phyloP scores from a whole-genome alignment of 257 asterid genomes.

The Nicotiana knightiana region DNA sequence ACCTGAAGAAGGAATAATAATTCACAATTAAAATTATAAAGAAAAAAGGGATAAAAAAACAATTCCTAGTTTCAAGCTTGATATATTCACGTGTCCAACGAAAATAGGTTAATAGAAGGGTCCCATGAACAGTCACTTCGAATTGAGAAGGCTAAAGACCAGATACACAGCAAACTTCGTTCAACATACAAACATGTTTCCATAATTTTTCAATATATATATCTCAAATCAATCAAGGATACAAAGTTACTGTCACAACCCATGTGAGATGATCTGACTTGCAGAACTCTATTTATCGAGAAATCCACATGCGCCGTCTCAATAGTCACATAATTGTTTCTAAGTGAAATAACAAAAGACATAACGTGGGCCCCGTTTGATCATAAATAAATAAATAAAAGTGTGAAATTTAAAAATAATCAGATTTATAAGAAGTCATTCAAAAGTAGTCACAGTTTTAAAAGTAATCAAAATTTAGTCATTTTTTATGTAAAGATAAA shows the following conservation, averaged over 20 bases:
- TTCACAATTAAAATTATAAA: not conserved
- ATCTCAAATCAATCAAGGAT: not conserved
- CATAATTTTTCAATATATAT: not conserved
- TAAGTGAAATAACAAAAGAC: not conserved
- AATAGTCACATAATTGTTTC: not conserved
- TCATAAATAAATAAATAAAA: no score
- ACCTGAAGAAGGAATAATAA: not conserved
- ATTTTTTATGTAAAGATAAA: no score
- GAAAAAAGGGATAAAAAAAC: not conserved
- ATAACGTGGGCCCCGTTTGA: no score
- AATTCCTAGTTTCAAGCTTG: not conserved
- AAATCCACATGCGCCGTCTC: not conserved
- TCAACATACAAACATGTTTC: not conserved
- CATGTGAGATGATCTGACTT: not conserved
- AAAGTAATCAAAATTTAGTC: no score
- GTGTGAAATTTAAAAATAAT: no score
- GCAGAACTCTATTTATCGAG: not conserved
- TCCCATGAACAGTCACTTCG: not conserved
- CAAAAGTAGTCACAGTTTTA: no score
- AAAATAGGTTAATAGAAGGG: not conserved
- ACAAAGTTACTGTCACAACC: not conserved
- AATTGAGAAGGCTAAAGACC: not conserved
- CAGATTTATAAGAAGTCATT: no score
- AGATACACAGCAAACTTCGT: not conserved
- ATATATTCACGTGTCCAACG: constrained; percentile 5